A percentile compares a stretch with the other conserved stretches of the same genome.
Evolutionary conservation across 1,284 basidiomycete species (phyloP).

Genomic region (Cutaneotrichosporon sp.): DNA sequence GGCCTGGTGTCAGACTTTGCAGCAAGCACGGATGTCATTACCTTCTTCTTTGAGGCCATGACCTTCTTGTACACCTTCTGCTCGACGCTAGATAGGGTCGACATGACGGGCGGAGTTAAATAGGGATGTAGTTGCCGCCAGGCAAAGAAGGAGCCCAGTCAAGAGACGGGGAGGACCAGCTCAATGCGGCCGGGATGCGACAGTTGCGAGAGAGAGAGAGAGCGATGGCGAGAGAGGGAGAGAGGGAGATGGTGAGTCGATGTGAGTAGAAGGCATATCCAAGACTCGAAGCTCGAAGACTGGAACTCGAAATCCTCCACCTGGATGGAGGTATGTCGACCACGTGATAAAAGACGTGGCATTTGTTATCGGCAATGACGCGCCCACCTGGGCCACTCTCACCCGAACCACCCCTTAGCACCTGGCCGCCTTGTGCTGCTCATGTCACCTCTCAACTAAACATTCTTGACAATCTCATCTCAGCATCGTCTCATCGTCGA

Average conservation of each 20-base stretch:
- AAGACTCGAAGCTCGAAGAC: too few species aligned
- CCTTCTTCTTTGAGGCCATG: slow-evolving; percentile 38
- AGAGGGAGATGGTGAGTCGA: too few species aligned
- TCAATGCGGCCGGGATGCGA: too few species aligned
- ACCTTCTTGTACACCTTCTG: slow-evolving; percentile 47
- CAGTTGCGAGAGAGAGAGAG: neutral
- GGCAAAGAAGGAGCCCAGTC: too few species aligned
- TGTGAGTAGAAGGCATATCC: too few species aligned
- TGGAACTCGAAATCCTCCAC: slow-evolving; percentile 3
- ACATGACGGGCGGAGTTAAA: slow-evolving; percentile 17
- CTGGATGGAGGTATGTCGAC: neutral
- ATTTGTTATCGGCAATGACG: neutral
- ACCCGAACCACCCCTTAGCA: too few species aligned
- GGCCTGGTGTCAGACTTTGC: slow-evolving; percentile 14
- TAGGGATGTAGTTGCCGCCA: neutral
- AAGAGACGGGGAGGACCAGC: too few species aligned
- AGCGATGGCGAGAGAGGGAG: neutral
- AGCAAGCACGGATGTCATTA: slow-evolving; percentile 6
- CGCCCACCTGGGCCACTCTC: neutral
- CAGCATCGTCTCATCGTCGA: too few species aligned
- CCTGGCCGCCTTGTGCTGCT: too few species aligned
- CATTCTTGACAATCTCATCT: too few species aligned
- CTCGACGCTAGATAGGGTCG: slow-evolving; percentile 35
- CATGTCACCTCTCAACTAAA: too few species aligned
- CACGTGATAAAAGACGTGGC: neutral